phyloP scores from a whole-genome alignment of 1,139 yeast genomes.

The Groenewaldozyma sp. region DNA sequence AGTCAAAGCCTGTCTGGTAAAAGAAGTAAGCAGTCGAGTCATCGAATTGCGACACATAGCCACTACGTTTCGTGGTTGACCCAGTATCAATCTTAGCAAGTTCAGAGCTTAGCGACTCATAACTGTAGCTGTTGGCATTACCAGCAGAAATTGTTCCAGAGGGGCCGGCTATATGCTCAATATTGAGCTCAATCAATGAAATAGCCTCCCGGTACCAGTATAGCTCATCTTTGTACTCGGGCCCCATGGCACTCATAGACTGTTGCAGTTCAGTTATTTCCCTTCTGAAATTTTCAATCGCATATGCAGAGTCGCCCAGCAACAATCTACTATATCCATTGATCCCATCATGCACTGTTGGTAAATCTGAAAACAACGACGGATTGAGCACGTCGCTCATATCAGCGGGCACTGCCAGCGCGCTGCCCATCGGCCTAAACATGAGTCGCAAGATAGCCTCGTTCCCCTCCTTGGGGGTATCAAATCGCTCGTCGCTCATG shows the following conservation, averaged over 20 bases:
- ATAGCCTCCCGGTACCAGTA: constrained; percentile 50
- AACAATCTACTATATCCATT: constrained; percentile 46
- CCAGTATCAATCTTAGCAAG: neutral
- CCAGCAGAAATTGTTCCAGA: neutral
- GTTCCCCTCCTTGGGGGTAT: constrained; percentile 51
- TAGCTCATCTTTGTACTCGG: constrained; percentile 50
- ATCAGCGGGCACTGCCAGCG: constrained; percentile 53
- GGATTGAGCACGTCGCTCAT: constrained; percentile 13
- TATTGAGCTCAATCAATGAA: constrained; percentile 36
- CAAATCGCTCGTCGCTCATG: constrained; percentile 49
- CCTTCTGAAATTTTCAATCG: constrained; percentile 44
- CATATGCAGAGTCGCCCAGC: constrained; percentile 50
- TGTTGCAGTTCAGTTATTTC: constrained; percentile 48
- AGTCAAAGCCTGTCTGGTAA: constrained; percentile 67
- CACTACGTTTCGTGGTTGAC: neutral
- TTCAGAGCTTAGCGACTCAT: constrained; percentile 1
- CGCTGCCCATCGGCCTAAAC: constrained; percentile 53
- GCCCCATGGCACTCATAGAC: constrained; percentile 45
- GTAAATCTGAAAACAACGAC: constrained; percentile 16
- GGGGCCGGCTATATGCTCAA: constrained; percentile 2
- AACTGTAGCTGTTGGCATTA: no score
- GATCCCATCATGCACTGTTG: constrained; percentile 23
- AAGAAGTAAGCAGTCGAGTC: constrained; percentile 43
- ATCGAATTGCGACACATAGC: constrained; percentile 10
- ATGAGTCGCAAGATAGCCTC: constrained; percentile 59